Percentiles rank a stretch among this genome's conserved stretches.
Conservation (phyloP, 1,284 basidiomycete genomes). For the Pseudozyma sp. region DNA sequence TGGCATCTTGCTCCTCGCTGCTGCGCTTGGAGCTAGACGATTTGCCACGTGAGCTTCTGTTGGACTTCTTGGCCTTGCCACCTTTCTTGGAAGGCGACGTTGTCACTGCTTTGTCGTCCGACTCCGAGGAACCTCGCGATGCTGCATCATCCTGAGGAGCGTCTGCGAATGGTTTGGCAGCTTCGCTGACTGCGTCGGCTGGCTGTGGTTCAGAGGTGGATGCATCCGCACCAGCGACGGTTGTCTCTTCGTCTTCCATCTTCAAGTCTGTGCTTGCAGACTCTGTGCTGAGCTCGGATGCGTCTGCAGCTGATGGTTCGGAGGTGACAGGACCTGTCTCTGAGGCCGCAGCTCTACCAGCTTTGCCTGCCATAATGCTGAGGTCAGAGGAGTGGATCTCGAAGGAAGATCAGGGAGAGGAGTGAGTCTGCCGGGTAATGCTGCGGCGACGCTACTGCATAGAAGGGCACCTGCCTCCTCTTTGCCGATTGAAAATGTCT, state of each 20-base stretch:
- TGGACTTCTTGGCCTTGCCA: conserved; percentile 36
- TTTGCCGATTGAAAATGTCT: no score
- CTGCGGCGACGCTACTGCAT: not conserved
- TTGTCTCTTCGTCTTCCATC: conserved; percentile 5
- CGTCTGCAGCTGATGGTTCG: conserved; percentile 10
- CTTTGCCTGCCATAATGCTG: conserved; percentile 29
- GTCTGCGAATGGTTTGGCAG: conserved; percentile 15
- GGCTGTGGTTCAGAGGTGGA: conserved; percentile 8
- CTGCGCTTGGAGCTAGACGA: conserved; percentile 33
- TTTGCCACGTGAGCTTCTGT: conserved; percentile 32
- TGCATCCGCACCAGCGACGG: not conserved
- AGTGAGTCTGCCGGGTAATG: not conserved
- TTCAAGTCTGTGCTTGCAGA: conserved; percentile 7
- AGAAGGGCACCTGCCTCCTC: no score
- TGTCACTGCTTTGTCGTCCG: conserved; percentile 28
- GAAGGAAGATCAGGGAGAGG: not conserved
- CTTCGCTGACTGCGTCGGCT: conserved; percentile 2
- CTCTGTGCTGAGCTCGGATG: conserved; percentile 2
- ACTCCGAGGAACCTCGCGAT: conserved; percentile 35
- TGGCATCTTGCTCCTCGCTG: conserved; percentile 32
- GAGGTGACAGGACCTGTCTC: conserved; percentile 12
- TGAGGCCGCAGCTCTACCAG: conserved; percentile 12
- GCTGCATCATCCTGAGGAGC: conserved; percentile 24
- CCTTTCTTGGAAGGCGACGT: conserved; percentile 34
- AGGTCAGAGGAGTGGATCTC: not conserved